Conservation (phyloP, 768 basidiomycete species). For the Tephrocybe sp. region DNA sequence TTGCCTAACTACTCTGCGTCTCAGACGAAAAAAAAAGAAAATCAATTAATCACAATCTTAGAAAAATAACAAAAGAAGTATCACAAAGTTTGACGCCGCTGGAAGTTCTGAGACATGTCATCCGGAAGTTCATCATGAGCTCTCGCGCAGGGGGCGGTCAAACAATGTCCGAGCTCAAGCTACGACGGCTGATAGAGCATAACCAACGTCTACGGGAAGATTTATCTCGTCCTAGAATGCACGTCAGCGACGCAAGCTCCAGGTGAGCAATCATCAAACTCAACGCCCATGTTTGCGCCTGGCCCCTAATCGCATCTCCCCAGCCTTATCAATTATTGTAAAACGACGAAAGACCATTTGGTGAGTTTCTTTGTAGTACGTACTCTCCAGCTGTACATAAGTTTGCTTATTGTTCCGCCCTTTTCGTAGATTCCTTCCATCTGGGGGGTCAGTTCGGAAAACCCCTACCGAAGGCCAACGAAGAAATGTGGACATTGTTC, state of each 20-base stretch:
- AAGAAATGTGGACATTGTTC: conserved; percentile 55
- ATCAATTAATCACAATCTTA: too few relatives aligned
- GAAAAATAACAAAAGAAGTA: too few relatives aligned
- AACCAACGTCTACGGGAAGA: conserved; percentile 92
- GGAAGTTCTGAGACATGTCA: too few relatives aligned
- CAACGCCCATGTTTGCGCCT: too few relatives aligned
- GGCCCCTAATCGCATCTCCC: conserved; percentile 7
- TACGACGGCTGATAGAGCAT: conserved; percentile 90
- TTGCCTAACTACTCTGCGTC: too few relatives aligned
- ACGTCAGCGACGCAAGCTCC: conserved; percentile 89
- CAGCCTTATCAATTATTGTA: conserved; percentile 93
- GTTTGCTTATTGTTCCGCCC: conserved; percentile 5
- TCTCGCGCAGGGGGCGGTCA: conserved; percentile 66
- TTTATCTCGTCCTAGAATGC: conserved; percentile 81
- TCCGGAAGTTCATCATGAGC: too few relatives aligned
- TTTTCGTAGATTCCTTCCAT: conserved; percentile 80
- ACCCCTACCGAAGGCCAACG: conserved; percentile 88
- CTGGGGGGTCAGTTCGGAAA: conserved; percentile 92
- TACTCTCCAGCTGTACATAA: not conserved
- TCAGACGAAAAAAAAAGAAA: too few relatives aligned
- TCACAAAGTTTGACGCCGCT: too few relatives aligned
- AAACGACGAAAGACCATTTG: conserved; percentile 85
- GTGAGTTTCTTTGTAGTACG: conserved; percentile 24
- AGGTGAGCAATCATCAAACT: conserved; percentile 51
- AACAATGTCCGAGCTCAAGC: conserved; percentile 98